Percentiles rank a stretch among this genome's conserved stretches.
These are phyloP conservation scores for Globisporangium okanoganense DNA, from an alignment of 352 stramenopile genomes.

Conservation along the genomic window DNA sequence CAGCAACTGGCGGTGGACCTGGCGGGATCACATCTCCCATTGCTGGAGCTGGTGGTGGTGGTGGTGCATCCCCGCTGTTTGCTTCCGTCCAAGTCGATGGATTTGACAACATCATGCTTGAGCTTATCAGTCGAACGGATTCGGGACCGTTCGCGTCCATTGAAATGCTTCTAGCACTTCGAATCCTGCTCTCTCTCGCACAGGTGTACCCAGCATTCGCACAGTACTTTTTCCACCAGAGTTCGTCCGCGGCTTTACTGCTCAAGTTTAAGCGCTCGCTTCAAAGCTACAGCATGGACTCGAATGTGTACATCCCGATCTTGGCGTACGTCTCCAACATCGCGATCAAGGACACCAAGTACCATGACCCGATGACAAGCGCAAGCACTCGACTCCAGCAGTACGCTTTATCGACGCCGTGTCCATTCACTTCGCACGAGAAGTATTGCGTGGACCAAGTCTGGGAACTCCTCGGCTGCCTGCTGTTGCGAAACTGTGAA, in stretches of 20 bases:
- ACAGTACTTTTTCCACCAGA: constrained; percentile 40
- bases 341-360: constrained; percentile 50
- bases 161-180: constrained; percentile 42
- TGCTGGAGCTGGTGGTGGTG: background rate
- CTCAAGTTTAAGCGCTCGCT: constrained; percentile 47
- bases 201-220: constrained; percentile 48
- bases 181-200: constrained; percentile 56
- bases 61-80: background rate
- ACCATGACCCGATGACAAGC: constrained; percentile 32
- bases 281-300: constrained; percentile 37
- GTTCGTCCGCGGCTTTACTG: constrained; percentile 14
- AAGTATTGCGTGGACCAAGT: constrained; percentile 41
- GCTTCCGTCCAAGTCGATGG: constrained; percentile 21
- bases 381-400: constrained; percentile 16
- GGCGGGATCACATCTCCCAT: background rate
- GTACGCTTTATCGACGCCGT: constrained; percentile 28
- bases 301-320: constrained; percentile 50
- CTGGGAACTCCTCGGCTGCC: constrained; percentile 58
- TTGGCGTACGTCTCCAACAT: constrained; percentile 64
- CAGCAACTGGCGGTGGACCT: background rate
- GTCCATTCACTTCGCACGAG: constrained; percentile 14
- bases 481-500: constrained; percentile 52
- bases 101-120: constrained; percentile 44
- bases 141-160: constrained; percentile 21
- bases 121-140: constrained; percentile 43